Base-by-base conservation (phyloP, 2,329 filamentous ascomycete species). In the Meredithiella fracta region DNA sequence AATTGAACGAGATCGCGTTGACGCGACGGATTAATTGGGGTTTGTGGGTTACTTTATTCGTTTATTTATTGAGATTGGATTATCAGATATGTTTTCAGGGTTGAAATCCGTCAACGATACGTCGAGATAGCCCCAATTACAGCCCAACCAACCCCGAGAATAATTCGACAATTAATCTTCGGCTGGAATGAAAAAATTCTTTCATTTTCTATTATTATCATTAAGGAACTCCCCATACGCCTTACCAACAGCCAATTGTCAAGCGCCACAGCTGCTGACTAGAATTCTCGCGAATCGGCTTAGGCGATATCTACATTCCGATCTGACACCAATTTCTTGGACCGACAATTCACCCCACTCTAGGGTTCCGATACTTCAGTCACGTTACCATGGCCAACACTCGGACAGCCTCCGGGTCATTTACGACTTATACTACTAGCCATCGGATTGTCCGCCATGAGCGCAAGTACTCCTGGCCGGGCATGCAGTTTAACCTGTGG, bases 391-490 rank as follows among this genome's bases (percentile, higher is more conserved):
- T 57, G 55, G 25, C 51, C 17, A 34, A 42, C 50, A 49, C 55
- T 47, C 40, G 25, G 20, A 53, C 51, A 25, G 25, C 55, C n/a
- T 57, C 55, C 14, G 55, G 55, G 20, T 57, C 55, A 15, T 57
- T 47, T 22, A 47, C 55, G 4, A 50, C 55, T 11, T 42, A 53
- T 15, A 57, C 29, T 20, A 56, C 54, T 7, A 20, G 40, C 23
- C 54, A 51, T 5, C 56, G 53, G 3, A 62, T 70, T 40, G 63
- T 69, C 59, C 72, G 65, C 52, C 68, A 71, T 60, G 66, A 80
- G 3, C 76, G 77, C 63, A 75, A 74, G 44, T 85, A 84, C 71
- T 79, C 80, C 68, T 85, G 81, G 81, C 81, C 81, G 17, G 77
- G 78, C n/a, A 66, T 79, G 55, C 77, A 82, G 66, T 72, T 85